Conservation (phyloP, 139 green algal species). For the Chlamydomonas urium region DNA sequence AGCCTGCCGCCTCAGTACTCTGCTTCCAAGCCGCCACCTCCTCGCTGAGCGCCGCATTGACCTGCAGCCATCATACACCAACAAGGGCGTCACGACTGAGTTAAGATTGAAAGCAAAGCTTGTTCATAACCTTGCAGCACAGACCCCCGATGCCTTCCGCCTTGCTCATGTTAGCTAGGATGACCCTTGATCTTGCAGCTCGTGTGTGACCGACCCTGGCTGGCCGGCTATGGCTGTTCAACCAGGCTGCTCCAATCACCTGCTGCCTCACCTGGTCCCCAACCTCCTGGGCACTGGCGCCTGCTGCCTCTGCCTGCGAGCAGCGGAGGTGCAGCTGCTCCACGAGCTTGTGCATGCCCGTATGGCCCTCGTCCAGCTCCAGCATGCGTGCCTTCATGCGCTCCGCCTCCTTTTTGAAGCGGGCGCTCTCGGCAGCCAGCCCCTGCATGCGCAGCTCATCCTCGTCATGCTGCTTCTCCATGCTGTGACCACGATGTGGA, state of each 20-base stretch:
- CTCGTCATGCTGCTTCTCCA: slow-evolving; percentile 1
- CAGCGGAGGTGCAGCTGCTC: no score
- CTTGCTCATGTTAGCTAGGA: background rate
- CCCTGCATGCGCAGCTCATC: background rate
- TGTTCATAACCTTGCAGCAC: no score
- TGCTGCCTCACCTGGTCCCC: no score
- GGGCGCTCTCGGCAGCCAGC: background rate
- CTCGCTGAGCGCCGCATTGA: background rate
- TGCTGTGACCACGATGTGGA: background rate
- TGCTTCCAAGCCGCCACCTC: background rate
- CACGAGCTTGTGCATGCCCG: background rate
- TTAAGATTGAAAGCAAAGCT: background rate
- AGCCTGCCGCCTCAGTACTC: background rate
- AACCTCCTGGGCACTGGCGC: background rate
- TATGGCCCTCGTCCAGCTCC: background rate
- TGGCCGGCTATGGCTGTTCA: background rate
- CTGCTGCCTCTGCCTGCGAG: background rate
- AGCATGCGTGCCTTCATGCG: background rate
- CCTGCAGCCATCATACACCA: background rate
- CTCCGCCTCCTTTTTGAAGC: background rate
- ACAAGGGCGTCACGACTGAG: background rate
- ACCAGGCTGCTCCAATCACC: background rate
- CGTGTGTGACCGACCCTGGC: background rate
- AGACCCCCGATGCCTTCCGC: no score
- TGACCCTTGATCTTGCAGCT: background rate